Base-by-base conservation (phyloP, 345 rosid genomes). In the Gossypioides kirkii region DNA sequence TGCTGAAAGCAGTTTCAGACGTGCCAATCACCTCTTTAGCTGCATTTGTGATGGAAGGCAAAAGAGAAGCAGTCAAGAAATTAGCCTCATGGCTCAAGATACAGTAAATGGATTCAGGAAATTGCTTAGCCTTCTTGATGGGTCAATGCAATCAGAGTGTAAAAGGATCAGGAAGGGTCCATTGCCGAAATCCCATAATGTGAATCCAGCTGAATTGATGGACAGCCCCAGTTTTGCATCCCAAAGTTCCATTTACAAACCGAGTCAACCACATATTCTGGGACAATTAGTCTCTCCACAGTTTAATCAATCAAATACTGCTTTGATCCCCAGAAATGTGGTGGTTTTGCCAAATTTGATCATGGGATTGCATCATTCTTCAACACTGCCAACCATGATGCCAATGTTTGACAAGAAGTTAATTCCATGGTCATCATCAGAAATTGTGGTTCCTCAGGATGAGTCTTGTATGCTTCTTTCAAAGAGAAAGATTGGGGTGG, bases 91-190 rank as follows among this genome's bases (percentile, higher is more conserved):
- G 45, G 73, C 79, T 13, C 68, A 68, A 67, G 77, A 66, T 49
- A 73, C 81, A 32, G 58, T 77, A 11, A 59, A 72, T 64, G 85
- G 70, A 58, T 72, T 82, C 76, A 63, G 42, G 61, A 77, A 74
- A 62, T 52, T 82, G 55, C 61, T 79, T 18, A 36, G 71, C 17
- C 77, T 79, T 25, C 81, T 82, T 62, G 85, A 82, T 62, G 77
- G 73, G 52, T 69, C 79, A n/a, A 45, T 26, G 45, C 71, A 63
- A 45, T 43, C 83, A 38, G 58, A 53, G 9, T 26, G 69, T 42
- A 80, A 75, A 47, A 80, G 85, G 61, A 80, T 80, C 76, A 77
- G 72, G 71, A 82, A 46, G 49, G 85, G 85, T 53, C 83, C 83
- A 13, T 41, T 74, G 64, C 83, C 68, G 6, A 41, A 75, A 63